Base-by-base conservation (phyloP, 2,329 filamentous ascomycete species). In the Fusarium domesticum region DNA sequence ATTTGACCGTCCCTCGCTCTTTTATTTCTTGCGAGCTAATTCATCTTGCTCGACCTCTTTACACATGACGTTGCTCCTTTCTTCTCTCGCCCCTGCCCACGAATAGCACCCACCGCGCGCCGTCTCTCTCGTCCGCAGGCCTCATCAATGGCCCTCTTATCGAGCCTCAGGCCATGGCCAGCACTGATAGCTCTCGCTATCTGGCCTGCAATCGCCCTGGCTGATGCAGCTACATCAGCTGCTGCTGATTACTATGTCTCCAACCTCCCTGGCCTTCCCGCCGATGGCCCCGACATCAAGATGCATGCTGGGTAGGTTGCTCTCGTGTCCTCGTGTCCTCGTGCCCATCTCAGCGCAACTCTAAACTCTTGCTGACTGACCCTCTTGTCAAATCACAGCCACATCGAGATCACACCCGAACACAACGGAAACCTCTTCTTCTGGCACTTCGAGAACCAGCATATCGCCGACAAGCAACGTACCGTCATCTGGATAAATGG, bases 401-500 rank as follows among this genome's bases (percentile, higher is more conserved):
- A 98, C 72, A 85, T 98, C 66, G 91, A 97, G 70, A 78, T 98
- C 60, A 87, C 84, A 25, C 80, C 86, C 16, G 84, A 89, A 55
- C 80, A 86, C 65, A 89, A 97, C 64, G 92, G 89, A 57, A 95
- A 97, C 68, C 72, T 98, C 15, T 98, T 97, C 76, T 98, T 98
- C 75, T 98, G 93, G 93, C 89, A 96, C 63, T 96, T 88, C 65
- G 83, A 96, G 65, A 97, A 97, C 65, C 81, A 88, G 57, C 93
- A 98, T 67, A 96, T 98, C 56, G 92, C 90, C 45, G 88, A 97
- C 64, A 82, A 80, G 58, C 88, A 93, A 66, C 82, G 93, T 45
- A 96, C 91, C 3, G 87, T 98, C 10, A 84, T 98, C 61, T 98
- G 95, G 93, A 72, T 98, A 45, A 98, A 98, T 64, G 95, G 93